Percentiles rank a stretch among this genome's conserved stretches.
Evolutionary conservation across 2,329 filamentous ascomycete species (phyloP).

Genomic region (Botrytis sinoallii): DNA sequence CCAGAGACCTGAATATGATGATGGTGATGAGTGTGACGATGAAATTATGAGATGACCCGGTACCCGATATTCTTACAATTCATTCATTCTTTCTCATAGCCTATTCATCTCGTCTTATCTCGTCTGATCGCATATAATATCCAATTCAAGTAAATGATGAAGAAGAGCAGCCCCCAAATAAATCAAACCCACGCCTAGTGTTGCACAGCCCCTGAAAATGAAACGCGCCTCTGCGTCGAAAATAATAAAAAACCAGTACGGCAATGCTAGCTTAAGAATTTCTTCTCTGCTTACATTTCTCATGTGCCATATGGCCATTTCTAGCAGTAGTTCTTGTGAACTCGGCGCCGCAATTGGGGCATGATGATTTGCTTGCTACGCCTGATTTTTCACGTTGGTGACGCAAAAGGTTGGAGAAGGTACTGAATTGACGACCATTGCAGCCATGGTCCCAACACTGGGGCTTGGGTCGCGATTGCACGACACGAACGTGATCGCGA

Average conservation of each 20-base stretch:
- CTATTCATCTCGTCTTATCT: background rate
- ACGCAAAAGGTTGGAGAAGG: conserved; percentile 88
- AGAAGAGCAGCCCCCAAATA: conserved; percentile 2
- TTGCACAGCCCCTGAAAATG: conserved; percentile 11
- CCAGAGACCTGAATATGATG: background rate
- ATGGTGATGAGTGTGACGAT: background rate
- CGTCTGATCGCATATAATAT: background rate
- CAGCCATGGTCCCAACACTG: conserved; percentile 98
- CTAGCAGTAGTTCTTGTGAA: conserved; percentile 87
- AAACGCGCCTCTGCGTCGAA: background rate
- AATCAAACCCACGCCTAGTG: conserved; percentile 1
- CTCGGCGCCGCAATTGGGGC: conserved; percentile 86
- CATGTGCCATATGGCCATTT: conserved; percentile 81
- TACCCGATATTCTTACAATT: conserved; percentile 17
- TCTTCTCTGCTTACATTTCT: conserved; percentile 82
- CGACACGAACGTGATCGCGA: conserved; percentile 57
- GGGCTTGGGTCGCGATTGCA: conserved; percentile 81
- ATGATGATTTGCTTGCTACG: conserved; percentile 82
- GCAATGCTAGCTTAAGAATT: conserved; percentile 38
- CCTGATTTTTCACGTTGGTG: conserved; percentile 95
- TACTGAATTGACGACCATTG: conserved; percentile 92
- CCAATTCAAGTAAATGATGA: background rate
- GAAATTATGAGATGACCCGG: conserved; percentile 5
- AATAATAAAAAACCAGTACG: background rate
- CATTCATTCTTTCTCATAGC: conserved; percentile 11